A percentile compares a stretch with the other conserved stretches of the same genome.
Evolutionary conservation across 495 filamentous ascomycete genomes (phyloP).

Genomic region (Hypoxylon cercidicola): DNA sequence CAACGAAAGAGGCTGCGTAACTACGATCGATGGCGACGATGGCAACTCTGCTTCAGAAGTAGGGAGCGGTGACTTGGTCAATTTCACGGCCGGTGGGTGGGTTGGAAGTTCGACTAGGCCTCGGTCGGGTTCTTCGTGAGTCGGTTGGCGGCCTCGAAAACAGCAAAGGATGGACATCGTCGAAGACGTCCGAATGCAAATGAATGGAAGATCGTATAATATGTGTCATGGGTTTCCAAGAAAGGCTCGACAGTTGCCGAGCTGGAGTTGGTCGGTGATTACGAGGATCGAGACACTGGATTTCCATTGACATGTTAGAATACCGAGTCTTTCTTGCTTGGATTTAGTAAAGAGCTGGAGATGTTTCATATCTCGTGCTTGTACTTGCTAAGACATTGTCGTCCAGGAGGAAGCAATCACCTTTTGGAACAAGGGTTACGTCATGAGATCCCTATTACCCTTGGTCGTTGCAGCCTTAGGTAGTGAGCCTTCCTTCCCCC

Average conservation of each 20-base stretch:
- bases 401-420: no score
- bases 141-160: constrained; percentile 43
- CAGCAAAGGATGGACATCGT: constrained; percentile 56
- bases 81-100: constrained; percentile 37
- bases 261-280: constrained; percentile 2
- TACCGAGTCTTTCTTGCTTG: constrained; percentile 14
- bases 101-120: constrained; percentile 40
- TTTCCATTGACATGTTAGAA: constrained; percentile 25
- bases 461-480: no score
- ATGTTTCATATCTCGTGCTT: neutral
- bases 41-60: constrained; percentile 30
- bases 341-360: neutral
- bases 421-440: no score
- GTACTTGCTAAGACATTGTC: no score
- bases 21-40: constrained; percentile 24
- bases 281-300: neutral
- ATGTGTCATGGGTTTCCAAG: constrained; percentile 32
- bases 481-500: no score
- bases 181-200: constrained; percentile 18
- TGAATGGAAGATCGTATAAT: constrained; percentile 16
- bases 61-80: constrained; percentile 36
- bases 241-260: constrained; percentile 18
- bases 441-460: no score
- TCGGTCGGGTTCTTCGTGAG: constrained; percentile 22
- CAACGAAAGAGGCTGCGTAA: constrained; percentile 30